Base-by-base conservation (phyloP, 768 basidiomycete genomes). In the Gymnopilus dilepis region DNA sequence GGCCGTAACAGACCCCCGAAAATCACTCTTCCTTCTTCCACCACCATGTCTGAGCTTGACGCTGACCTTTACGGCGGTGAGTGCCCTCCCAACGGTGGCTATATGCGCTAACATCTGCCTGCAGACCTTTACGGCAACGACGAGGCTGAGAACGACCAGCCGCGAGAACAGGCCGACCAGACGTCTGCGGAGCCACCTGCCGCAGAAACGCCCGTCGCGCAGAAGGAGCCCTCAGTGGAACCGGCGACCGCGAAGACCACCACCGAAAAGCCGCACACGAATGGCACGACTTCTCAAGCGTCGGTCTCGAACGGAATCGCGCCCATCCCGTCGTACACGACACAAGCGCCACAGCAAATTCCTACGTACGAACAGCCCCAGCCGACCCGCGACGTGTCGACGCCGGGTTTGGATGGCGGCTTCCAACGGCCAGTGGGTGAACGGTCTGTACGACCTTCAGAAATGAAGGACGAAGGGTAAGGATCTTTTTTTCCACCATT, bases 391-490 rank as follows among this genome's bases (percentile, higher is more conserved):
- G 78, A 80, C 19, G 63, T 66, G 21, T 66, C 76, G 61, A 69
- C 74, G 21, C 73, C 73, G 40, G 72, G 74, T 26, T 72, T 59
- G 22, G 77, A 80, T 15, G 78, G 78, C 24, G 78, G 70, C 30
- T 84, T 80, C 60, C 79, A 79, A 82, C 68, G 71, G 74, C 76
- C 28, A 74, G 79, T 24, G 75, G 80, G 81, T 22, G 87, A 90
- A 71, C 84, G 92, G 45, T 87, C 85, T 33, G 78, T 95, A 15
- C 84, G 92, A 33, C 92, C 92, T 17, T 90, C 90, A 11, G 95
- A 97, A 75, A 95, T 94, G 93, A 94, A 95, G 75, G 96, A 97
- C 68, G 95, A 97, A 91, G 95, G 95, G 96, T 98, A 86, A 94
- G 95, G 85, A 62, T 68, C 58, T 63, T 68, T 59, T 69, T 76